Evolutionary conservation across 306 rosid species (phyloP), one percentile per base, ranked within the genome.

Genomic region (Quercus bicolor): DNA sequence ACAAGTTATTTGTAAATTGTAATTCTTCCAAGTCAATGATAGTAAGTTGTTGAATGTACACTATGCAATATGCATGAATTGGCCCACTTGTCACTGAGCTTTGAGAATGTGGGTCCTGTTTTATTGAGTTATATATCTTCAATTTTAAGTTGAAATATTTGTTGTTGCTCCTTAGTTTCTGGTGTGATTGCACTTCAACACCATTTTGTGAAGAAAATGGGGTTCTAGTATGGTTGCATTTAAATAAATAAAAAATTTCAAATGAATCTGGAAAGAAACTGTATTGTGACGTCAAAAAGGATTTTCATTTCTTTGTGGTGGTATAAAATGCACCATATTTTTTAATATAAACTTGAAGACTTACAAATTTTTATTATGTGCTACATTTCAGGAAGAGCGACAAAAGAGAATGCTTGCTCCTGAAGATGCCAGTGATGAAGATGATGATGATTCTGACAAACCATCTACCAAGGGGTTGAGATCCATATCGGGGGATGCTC

Each of bases 401-500:
- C 96, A 87, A 81, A 93, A 93, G 80, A 87, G 99, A 84, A 95
- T 90, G 99, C 53, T 64, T 80, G 96, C 89, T 24, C 54, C 88
- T 21, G 94, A 93, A 68, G 85, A 84, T 81, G 88, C 85, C 56
- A 88, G 91, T 77, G 98, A 94, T 20, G 98, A 92, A 78, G 97
- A 91, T 55, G 33, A 84, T 70, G 90, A 87, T 57, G 89, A 87
- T 81, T 79, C 80, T 56, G 90, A 90, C 69, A 89, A 79, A 69
- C 62, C 86, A 52, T 85, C 88, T 28, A 78, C 85, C 43, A 85
- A 75, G 84, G 87, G 81, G 83, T 89, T 64, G 60, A 88, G 87
- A 81, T 73, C 88, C 34, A 76, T 85, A 66, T 95, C 99, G 19
- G 99, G 99, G 68, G 99, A 95, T 80, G 99, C 91, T 84, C 97